Base-by-base conservation (phyloP, 2,329 filamentous ascomycete genomes). In the Aschersonia sp. region DNA sequence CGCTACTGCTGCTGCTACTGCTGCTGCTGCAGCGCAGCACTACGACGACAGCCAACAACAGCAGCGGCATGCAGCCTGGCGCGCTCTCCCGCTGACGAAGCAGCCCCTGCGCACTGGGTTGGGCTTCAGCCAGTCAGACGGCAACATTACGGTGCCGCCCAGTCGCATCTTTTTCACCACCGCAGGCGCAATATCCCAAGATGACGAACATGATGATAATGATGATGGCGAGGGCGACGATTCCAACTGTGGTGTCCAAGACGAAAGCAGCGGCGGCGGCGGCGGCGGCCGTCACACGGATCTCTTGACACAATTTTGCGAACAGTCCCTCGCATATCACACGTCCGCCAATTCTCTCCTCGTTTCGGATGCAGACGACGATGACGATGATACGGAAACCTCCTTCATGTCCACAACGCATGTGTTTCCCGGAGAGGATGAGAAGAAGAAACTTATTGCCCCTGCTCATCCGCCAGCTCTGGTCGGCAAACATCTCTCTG, bases 321-420 rank as follows among this genome's bases (percentile, higher is more conserved):
- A 92, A 52, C 79, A 90, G 56, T 92, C 87, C 0, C 73, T 94
- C 45, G 76, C 79, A 2, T 66, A 83, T 11, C 79, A 94, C 58
- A 73, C 79, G 11, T 62, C 83, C 35, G 35, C 8, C 8, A 4
- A 64, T 74, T 1, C 83, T 80, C 0, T 84, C 81, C 1, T 75
- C 83, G 50, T 66, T 81, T 14, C 35, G 12, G 40, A 39, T 9
- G 12, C 35, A 32, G 58, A 59, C 22, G 58, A 60, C 5, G 56
- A 59, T 32, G 52, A 64, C 37, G 52, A 58, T 22, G 51, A 52
- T 12, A 50, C 53, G 2, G 50, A 52, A 4, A 50, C 52, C 1
- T 57, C 56, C 29, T 52, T 54, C 30, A 41, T 50, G 14, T 59
- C 49, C 53, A 60, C 29, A 22, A 14, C 40, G 40, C 5, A 10